Evolutionary conservation across 1,284 basidiomycete genomes (phyloP), one percentile per base, ranked within the genome.

Genomic region (Paramarasmius palmivorus): DNA sequence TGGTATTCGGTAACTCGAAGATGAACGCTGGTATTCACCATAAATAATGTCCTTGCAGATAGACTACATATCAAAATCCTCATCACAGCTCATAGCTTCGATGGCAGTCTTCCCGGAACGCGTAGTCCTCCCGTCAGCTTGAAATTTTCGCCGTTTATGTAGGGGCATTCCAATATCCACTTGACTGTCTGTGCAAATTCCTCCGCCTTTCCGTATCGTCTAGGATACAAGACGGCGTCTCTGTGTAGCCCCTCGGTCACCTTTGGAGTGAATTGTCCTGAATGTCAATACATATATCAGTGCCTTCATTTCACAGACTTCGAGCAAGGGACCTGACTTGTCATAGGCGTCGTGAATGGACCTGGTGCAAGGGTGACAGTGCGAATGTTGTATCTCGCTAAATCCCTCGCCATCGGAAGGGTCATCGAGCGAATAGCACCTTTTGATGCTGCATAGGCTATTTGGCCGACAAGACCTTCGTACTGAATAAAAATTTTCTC

Each of bases 141-240:
- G 17, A 81, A 67, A 2, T 73, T 77, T 65, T 82, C 81, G n/a
- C 79, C 81, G 61, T 83, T 83, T 36, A 82, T 74, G 65, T 79
- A 82, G 7, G 73, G 66, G 59, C 75, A 76, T 54, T 80, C 78
- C 44, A 82, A 57, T 36, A 78, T 69, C 76, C 78, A 83, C 41
- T 70, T 67, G 14, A 80, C 73, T 1, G 80, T 81, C 56, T 73
- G 71, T 4, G 78, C 76, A 59, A 83, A 82, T 60, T 83, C 81
- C 17, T 64, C 61, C 0, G 76, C 72, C 25, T 69, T 64, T 3
- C 79, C 79, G 57, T 78, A 77, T 14, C 78, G 65, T 49, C 63
- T 67, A 1, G 78, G 78, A 53, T 74, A 79, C 7, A 74, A 63
- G 50, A 77, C 66, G 2, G 70, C 71, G 34, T 73, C 68, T 19